Base-by-base conservation (phyloP, 257 asterid species). In the Solanum verrucosum region DNA sequence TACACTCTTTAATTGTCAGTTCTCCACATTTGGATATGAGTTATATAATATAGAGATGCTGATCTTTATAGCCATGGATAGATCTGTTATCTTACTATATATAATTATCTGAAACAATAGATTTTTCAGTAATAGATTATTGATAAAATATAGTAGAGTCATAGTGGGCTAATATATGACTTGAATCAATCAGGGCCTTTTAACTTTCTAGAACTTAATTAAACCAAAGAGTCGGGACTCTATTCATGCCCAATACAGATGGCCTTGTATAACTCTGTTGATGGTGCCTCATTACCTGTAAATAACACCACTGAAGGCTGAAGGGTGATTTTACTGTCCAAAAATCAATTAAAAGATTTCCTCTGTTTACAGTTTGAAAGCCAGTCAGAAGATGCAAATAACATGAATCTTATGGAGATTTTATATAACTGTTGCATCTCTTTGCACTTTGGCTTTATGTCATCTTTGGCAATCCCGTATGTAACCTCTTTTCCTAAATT, bases 401-500 rank as follows among this genome's bases (percentile, higher is more conserved):
- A 27, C 29, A 27, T 81, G 68, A 78, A 42, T 78, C 63, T 42
- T 78, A 33, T 42, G 60, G 63, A 46, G 38, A 44, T 81, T 21
- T 81, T 49, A 29, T 27, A 49, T 49, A 81, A 18, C 70, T 29
- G 70, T 29, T 82, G 42, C 56, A 82, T 82, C 70, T 49, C 52
- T 49, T 18, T 29, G 68, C 70, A 82, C 27, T 42, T 14, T 49
- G 85, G 35, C 85, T 82, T 82, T 82, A 9, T 81, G 63, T 82
- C 42, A 16, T 82, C 42, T 31, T 82, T 49, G 63, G 29, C 44
- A 18, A 82, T 29, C 85, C 68, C 5, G 1, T 79, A 9, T 49
- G 16, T 82, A 18, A 84, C 87, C 84, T 86, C 72, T 74, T 25
- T 84, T 88, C 84, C 86, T 83, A 37, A 77, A 88, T 90, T 90